Evolutionary conservation across 148 eudicot genomes (phyloP).

Genomic region (Polygonum aviculare): DNA sequence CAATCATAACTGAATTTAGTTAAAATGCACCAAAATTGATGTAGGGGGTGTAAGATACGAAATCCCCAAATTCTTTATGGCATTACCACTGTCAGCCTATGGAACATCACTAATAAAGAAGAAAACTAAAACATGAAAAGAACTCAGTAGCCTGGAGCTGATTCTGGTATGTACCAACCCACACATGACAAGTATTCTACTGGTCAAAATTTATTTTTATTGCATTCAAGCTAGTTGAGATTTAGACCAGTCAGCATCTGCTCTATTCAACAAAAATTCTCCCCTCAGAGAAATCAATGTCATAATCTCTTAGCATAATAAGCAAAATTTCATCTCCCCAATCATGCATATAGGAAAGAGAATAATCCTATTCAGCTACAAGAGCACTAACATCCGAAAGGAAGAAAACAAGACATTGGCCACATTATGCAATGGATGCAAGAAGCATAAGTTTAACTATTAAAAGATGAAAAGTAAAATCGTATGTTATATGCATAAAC

Average conservation of each 20-base stretch:
- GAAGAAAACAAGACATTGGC: background rate
- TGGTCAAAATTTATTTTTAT: background rate
- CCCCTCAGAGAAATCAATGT: background rate
- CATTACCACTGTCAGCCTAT: background rate
- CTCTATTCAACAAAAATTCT: background rate
- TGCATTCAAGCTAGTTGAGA: background rate
- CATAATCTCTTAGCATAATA: background rate
- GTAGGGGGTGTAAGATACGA: background rate
- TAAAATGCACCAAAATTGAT: no score
- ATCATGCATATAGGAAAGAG: background rate
- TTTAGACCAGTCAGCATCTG: background rate
- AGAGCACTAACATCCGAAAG: background rate
- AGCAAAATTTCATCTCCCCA: background rate
- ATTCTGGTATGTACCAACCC: background rate
- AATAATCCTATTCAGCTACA: background rate
- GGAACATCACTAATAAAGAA: background rate
- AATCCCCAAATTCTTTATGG: background rate
- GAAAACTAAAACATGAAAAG: background rate
- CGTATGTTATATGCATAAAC: background rate
- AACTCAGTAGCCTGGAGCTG: background rate
- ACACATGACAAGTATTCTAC: background rate
- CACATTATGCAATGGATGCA: background rate
- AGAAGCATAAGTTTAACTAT: background rate
- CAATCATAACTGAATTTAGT: no score
- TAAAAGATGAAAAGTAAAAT: background rate